A percentile compares a stretch with the other conserved stretches of the same genome.
phyloP scores from a whole-genome alignment of 306 rosid species.

The Lathyrus aphaca region DNA sequence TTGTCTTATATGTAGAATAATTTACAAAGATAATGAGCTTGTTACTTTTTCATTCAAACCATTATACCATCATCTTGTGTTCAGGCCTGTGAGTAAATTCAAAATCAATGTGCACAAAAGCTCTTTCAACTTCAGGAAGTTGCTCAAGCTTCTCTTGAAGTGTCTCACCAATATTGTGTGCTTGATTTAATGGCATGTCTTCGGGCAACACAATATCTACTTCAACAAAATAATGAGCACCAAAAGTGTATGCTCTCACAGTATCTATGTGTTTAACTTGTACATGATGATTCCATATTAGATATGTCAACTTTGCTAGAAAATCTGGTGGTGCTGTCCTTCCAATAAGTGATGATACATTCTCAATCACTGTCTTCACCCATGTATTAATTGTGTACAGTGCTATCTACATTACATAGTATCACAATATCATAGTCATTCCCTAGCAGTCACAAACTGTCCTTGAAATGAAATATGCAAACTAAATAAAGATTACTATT shows the following conservation, averaged over 20 bases:
- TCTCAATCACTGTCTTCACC: slow-evolving; percentile 75
- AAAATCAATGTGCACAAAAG: slow-evolving; percentile 81
- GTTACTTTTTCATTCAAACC: neutral
- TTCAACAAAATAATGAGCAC: slow-evolving; percentile 75
- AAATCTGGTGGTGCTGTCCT: slow-evolving; percentile 80
- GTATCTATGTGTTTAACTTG: slow-evolving; percentile 75
- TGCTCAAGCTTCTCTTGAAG: slow-evolving; percentile 80
- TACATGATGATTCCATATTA: slow-evolving; percentile 83
- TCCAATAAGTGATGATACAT: slow-evolving; percentile 68
- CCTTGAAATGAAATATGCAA: neutral
- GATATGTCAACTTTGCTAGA: slow-evolving; percentile 67
- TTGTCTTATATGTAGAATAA: neutral
- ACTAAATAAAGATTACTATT: neutral
- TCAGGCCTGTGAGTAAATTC: slow-evolving; percentile 80
- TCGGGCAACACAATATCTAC: slow-evolving; percentile 77
- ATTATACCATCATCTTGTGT: slow-evolving; percentile 55
- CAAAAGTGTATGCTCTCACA: slow-evolving; percentile 82
- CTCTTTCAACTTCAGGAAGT: slow-evolving; percentile 76
- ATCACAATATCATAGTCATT: slow-evolving; percentile 12
- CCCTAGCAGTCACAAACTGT: neutral
- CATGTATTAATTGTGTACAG: slow-evolving; percentile 75
- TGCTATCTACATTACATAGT: slow-evolving; percentile 65
- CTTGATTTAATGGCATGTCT: slow-evolving; percentile 62
- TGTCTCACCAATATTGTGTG: slow-evolving; percentile 80
- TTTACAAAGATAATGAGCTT: neutral